Percentiles rank a stretch among this genome's conserved stretches.
These are phyloP conservation scores for Ophiorrhiza pumila DNA, from an alignment of 257 asterid species.

Conservation along the genomic window DNA sequence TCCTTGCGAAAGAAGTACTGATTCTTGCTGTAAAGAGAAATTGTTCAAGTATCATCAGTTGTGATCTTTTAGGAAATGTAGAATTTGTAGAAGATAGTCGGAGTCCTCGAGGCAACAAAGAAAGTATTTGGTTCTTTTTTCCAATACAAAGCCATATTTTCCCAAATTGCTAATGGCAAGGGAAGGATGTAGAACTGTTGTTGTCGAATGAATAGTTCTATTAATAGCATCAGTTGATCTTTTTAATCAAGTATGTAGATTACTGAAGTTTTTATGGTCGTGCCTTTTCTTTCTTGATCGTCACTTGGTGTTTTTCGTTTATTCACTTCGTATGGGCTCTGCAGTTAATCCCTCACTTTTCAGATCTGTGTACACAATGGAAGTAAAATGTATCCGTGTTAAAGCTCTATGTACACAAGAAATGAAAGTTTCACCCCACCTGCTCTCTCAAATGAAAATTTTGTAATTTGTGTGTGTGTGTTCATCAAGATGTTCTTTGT, in stretches of 20 bases:
- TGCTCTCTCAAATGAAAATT: not conserved
- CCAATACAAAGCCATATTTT: not conserved
- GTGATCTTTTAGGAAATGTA: not conserved
- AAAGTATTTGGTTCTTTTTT: not conserved
- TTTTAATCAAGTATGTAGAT: not conserved
- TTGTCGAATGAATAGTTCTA: not conserved
- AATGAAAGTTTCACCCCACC: not conserved
- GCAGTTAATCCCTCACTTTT: too few relatives aligned
- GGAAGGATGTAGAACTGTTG: not conserved
- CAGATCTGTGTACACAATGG: not conserved
- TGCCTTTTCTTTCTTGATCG: too few relatives aligned
- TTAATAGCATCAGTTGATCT: not conserved
- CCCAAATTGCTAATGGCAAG: constrained; percentile 5
- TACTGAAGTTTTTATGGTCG: not conserved
- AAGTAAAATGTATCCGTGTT: not conserved
- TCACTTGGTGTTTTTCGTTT: too few relatives aligned
- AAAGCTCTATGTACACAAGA: not conserved
- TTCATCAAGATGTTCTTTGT: too few relatives aligned
- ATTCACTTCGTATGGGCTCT: too few relatives aligned
- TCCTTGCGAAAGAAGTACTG: constrained; percentile 1
- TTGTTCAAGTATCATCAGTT: constrained; percentile 6
- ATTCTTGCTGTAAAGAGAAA: constrained; percentile 22
- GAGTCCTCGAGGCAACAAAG: not conserved
- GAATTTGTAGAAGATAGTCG: constrained; percentile 5
- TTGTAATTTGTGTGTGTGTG: not conserved